Conservation (phyloP, 805 yeast genomes). For the Myxozyma sirexii region DNA sequence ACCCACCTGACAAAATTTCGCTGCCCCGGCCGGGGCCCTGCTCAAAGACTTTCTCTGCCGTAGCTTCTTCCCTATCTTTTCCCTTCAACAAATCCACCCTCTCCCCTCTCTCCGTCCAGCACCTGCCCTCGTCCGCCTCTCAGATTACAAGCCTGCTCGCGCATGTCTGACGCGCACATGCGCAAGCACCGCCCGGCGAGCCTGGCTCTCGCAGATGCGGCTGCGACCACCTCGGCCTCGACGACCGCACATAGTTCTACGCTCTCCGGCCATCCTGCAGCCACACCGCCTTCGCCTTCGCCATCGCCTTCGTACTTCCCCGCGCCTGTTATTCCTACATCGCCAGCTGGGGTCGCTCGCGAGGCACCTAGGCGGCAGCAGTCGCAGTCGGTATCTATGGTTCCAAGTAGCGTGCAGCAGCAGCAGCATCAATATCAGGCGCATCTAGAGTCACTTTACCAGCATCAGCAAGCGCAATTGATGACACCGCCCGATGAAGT, state of each 20-base stretch:
- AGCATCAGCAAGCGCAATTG: conserved; percentile 7
- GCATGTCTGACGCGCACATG: conserved; percentile 38
- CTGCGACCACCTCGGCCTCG: not conserved
- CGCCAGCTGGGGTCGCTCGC: conserved; percentile 7
- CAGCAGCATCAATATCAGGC: conserved; percentile 15
- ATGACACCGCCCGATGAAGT: conserved; percentile 31
- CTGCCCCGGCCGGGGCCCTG: not conserved
- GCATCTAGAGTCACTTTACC: not conserved
- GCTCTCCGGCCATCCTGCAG: not conserved
- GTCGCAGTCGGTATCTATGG: conserved; percentile 7
- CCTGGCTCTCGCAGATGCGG: conserved; percentile 20
- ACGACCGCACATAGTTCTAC: not conserved
- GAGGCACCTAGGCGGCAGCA: conserved; percentile 11
- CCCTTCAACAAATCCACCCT: not conserved
- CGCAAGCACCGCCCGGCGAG: conserved; percentile 27
- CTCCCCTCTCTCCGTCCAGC: not conserved
- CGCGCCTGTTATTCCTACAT: not conserved
- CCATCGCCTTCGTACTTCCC: conserved; percentile 19
- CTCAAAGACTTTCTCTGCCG: not conserved
- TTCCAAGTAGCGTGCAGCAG: not conserved
- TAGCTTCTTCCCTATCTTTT: not conserved
- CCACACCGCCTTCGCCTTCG: conserved; percentile 25
- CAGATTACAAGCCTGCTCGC: not conserved
- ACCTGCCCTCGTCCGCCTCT: not conserved
- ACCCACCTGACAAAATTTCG: conserved; percentile 4